phyloP scores from a whole-genome alignment of 768 basidiomycete species.

The Dacryopinax spathularia region DNA sequence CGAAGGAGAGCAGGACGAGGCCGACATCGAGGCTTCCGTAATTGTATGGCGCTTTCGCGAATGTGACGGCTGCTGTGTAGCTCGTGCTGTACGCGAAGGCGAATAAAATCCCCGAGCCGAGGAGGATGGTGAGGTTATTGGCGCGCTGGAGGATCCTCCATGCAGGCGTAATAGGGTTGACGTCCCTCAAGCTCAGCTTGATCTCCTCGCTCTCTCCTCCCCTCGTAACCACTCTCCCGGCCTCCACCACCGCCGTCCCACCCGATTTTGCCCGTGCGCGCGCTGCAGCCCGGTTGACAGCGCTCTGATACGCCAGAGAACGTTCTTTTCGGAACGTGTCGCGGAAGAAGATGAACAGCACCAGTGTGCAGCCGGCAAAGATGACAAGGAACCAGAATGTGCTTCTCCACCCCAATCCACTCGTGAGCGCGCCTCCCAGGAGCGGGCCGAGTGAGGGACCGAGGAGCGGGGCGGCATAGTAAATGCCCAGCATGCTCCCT shows the following conservation, averaged over 20 bases:
- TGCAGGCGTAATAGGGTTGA: conserved; percentile 62
- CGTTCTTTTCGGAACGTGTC: conserved; percentile 77
- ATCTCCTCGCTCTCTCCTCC: conserved; percentile 22
- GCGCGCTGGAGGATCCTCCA: conserved; percentile 39
- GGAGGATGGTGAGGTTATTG: conserved; percentile 54
- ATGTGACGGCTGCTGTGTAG: conserved; percentile 61
- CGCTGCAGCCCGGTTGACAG: conserved; percentile 33
- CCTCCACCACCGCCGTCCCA: not conserved
- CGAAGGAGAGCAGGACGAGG: conserved; percentile 60
- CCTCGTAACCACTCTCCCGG: not conserved
- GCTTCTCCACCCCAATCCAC: conserved; percentile 60
- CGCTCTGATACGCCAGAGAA: conserved; percentile 62
- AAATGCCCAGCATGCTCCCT: conserved; percentile 66
- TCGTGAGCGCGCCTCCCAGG: conserved; percentile 52
- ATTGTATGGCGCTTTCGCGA: conserved; percentile 41
- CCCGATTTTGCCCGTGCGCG: conserved; percentile 17
- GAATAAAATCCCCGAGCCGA: conserved; percentile 45
- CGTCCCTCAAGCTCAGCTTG: conserved; percentile 47
- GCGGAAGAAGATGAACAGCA: conserved; percentile 52
- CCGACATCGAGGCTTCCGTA: conserved; percentile 61
- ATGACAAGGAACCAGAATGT: conserved; percentile 72
- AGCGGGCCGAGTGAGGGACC: conserved; percentile 58
- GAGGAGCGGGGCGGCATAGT: conserved; percentile 64
- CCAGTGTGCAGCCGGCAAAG: conserved; percentile 39
- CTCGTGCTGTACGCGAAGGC: conserved; percentile 54